A percentile compares a stretch with the other conserved stretches of the same genome.
Conservation (phyloP, 371 early-diverging fungal species). For the Cokeromyces recurvatus region DNA sequence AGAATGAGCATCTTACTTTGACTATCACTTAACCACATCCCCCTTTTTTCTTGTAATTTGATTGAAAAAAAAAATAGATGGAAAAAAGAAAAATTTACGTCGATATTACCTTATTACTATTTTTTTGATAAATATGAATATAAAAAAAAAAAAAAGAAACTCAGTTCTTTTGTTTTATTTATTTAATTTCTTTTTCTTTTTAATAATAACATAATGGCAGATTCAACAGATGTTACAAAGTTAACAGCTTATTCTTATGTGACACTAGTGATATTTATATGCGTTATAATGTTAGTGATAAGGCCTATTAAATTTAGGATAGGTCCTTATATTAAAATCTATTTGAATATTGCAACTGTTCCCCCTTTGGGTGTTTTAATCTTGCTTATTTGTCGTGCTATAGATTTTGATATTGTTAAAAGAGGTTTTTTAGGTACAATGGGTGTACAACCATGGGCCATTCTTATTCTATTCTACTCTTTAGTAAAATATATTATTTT, state of each 20-base stretch:
- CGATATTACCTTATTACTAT: not conserved
- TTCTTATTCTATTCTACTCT: conserved; percentile 72
- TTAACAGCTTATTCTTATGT: conserved; percentile 46
- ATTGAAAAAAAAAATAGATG: not conserved
- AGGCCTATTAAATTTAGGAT: conserved; percentile 43
- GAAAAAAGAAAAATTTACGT: not conserved
- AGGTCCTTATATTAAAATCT: conserved; percentile 20
- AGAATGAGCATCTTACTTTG: conserved; percentile 83
- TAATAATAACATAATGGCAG: conserved; percentile 4
- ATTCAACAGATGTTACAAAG: conserved; percentile 12
- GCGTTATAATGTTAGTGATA: conserved; percentile 50
- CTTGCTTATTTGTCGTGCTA: conserved; percentile 53
- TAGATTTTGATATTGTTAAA: conserved; percentile 43
- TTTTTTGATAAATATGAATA: too few species aligned
- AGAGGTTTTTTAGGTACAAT: conserved; percentile 61
- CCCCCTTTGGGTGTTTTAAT: conserved; percentile 64
- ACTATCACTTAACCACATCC: conserved; percentile 81
- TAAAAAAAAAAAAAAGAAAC: too few species aligned
- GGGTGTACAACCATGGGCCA: conserved; percentile 72
- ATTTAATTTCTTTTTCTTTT: not conserved
- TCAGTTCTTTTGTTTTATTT: not conserved
- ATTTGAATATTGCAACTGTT: conserved; percentile 62
- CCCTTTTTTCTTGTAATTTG: not conserved
- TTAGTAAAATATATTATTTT: too few species aligned
- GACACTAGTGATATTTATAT: conserved; percentile 46